Evolutionary conservation across 208 protist species (phyloP).

Genomic region (Wallacemonas sp.): DNA sequence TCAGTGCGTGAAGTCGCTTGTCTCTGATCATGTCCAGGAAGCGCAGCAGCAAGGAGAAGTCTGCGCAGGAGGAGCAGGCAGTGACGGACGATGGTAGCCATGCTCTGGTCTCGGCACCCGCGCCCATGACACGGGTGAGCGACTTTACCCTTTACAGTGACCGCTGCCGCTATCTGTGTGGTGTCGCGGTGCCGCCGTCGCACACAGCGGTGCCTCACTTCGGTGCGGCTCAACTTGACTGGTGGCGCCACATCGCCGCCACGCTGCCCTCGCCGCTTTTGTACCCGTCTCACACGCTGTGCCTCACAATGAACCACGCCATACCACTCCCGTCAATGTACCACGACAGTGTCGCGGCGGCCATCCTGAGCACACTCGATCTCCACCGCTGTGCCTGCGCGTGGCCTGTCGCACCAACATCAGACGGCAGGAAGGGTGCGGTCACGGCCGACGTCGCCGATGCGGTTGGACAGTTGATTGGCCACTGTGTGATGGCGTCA

Average conservation of each 20-base stretch:
- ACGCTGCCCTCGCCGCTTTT: conserved; percentile 24
- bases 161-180: neutral
- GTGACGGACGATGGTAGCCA: neutral
- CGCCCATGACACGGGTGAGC: conserved; percentile 2
- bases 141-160: conserved; percentile 17
- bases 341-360: neutral
- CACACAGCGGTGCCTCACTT: neutral
- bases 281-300: conserved; percentile 40
- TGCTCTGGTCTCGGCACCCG: conserved; percentile 4
- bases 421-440: neutral
- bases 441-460: neutral
- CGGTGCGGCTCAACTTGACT: conserved; percentile 9
- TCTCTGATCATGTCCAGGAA: conserved; percentile 24
- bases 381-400: conserved; percentile 1
- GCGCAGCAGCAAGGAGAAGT: conserved; percentile 23
- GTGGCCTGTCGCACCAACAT: neutral
- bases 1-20: too few species aligned
- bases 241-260: conserved; percentile 26
- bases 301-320: conserved; percentile 6
- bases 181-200: neutral
- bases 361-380: conserved; percentile 12
- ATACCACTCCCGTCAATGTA: neutral
- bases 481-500: conserved; percentile 9
- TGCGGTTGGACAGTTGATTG: conserved; percentile 5
- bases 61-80: neutral